Evolutionary conservation across 2,329 filamentous ascomycete genomes (phyloP).

Genomic region (Aspergillus ustus): DNA sequence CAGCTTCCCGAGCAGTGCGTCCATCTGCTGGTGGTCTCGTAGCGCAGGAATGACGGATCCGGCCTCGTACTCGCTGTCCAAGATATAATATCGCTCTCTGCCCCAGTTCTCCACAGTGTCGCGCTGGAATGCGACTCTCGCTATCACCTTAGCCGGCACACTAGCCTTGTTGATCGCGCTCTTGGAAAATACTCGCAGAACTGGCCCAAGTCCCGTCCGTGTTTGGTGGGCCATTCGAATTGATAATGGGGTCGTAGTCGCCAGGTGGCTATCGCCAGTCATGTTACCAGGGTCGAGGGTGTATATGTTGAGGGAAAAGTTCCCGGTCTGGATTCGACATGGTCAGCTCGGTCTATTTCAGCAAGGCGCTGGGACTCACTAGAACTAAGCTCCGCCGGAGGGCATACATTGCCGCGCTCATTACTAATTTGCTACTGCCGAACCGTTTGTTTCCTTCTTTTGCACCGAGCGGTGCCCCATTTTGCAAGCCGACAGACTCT

Average conservation of each 20-base stretch:
- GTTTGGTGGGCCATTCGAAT: constrained; percentile 38
- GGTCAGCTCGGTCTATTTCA: constrained; percentile 12
- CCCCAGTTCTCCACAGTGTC: constrained; percentile 34
- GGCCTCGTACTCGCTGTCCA: constrained; percentile 41
- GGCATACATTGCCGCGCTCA: constrained; percentile 42
- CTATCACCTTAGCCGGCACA: constrained; percentile 41
- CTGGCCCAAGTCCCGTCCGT: constrained; percentile 38
- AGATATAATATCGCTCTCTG: constrained; percentile 40
- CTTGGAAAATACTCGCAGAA: constrained; percentile 41
- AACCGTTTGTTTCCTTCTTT: constrained; percentile 38
- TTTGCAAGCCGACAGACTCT: constrained; percentile 22
- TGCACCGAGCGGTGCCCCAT: constrained; percentile 33
- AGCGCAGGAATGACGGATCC: constrained; percentile 39
- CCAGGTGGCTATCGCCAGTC: constrained; percentile 31
- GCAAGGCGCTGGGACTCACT: constrained; percentile 28
- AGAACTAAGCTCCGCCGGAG: constrained; percentile 40
- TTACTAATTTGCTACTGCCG: constrained; percentile 42
- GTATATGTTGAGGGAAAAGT: constrained; percentile 43
- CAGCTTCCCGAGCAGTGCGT: constrained; percentile 33
- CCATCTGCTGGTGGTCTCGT: constrained; percentile 35
- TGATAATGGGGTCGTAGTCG: constrained; percentile 32
- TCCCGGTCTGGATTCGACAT: constrained; percentile 30
- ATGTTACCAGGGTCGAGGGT: constrained; percentile 41
- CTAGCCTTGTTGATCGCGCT: constrained; percentile 40
- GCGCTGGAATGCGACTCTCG: constrained; percentile 40